phyloP scores from a whole-genome alignment of 2,329 filamentous ascomycete species.

The Pseudogymnoascus sp. region DNA sequence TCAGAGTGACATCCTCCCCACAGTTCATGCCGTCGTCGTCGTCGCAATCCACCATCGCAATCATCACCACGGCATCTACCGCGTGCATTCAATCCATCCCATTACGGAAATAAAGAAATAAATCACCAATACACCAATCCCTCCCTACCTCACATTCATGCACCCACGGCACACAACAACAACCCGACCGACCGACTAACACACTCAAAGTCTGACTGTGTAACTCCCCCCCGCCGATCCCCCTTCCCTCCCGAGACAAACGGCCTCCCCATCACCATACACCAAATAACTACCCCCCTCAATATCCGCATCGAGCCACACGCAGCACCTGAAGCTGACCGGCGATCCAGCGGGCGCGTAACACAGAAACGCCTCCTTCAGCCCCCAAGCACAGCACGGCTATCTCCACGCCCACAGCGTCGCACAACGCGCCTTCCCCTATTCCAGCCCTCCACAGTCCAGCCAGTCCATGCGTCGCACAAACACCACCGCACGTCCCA shows the following conservation, averaged over 20 bases:
- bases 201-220: background rate
- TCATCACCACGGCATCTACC: background rate
- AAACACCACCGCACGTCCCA: background rate
- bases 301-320: background rate
- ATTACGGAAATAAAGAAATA: background rate
- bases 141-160: background rate
- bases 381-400: background rate
- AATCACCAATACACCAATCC: background rate
- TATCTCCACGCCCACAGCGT: background rate
- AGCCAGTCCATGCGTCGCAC: background rate
- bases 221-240: background rate
- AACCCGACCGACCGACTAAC: background rate
- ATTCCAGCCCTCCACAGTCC: background rate
- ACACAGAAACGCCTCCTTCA: background rate
- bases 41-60: background rate
- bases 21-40: background rate
- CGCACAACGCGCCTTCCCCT: background rate
- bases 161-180: background rate
- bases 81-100: background rate
- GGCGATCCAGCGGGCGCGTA: background rate
- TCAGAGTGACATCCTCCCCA: background rate
- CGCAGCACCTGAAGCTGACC: background rate
- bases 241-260: background rate
- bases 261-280: background rate
- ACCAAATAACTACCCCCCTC: background rate